phyloP scores from a whole-genome alignment of 371 early-diverging fungal species.

The Gilbertella persicaria region DNA sequence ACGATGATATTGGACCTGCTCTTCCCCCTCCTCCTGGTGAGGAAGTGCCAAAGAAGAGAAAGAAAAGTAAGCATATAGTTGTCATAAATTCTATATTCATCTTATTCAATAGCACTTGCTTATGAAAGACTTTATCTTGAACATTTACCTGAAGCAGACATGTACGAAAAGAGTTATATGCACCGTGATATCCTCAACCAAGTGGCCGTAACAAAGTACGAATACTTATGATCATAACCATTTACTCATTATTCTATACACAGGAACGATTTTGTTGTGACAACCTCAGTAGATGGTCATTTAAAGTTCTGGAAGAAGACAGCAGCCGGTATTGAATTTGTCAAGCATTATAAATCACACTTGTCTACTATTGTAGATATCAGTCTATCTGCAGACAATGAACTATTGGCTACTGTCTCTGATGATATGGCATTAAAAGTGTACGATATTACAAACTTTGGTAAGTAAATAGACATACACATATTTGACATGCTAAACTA shows the following conservation, averaged over 20 bases:
- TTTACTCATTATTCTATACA: not conserved
- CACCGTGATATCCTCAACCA: constrained; percentile 87
- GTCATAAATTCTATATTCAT: too few species aligned
- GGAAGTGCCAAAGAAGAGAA: constrained; percentile 40
- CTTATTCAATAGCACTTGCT: constrained; percentile 49
- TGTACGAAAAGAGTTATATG: constrained; percentile 95
- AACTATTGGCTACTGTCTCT: constrained; percentile 80
- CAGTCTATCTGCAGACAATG: constrained; percentile 75
- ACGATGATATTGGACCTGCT: constrained; percentile 46
- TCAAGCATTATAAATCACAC: constrained; percentile 94
- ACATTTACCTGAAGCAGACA: constrained; percentile 78
- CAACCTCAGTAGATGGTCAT: constrained; percentile 93
- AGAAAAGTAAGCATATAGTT: constrained; percentile 27
- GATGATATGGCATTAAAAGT: constrained; percentile 88
- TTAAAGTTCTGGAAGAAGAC: constrained; percentile 98
- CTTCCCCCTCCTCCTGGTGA: constrained; percentile 33
- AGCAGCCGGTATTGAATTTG: constrained; percentile 92
- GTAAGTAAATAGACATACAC: constrained; percentile 35
- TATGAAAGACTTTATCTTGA: constrained; percentile 81
- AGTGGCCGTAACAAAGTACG: constrained; percentile 73
- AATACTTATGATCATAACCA: not conserved
- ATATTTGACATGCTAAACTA: too few species aligned
- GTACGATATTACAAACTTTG: constrained; percentile 95
- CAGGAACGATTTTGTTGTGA: constrained; percentile 90
- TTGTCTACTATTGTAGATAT: constrained; percentile 63